Evolutionary conservation across 257 asterid genomes (phyloP).

Genomic region (Solanum sejunctum): DNA sequence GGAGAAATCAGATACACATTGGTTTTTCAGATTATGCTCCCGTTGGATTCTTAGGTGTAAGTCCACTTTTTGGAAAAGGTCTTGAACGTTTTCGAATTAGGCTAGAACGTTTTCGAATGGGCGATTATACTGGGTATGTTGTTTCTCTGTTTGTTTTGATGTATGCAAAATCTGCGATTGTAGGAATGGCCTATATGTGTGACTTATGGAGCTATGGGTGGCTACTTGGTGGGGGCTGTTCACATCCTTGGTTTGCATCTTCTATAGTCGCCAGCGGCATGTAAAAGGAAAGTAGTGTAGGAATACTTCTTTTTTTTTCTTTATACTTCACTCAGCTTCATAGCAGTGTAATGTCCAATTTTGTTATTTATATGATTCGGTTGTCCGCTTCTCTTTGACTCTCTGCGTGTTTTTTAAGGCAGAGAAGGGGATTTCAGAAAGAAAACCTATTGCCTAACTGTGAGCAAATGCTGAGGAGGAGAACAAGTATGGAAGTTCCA

Average conservation of each 20-base stretch:
- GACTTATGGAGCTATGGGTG: conserved; percentile 65
- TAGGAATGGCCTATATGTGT: conserved; percentile 96
- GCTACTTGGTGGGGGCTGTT: conserved; percentile 58
- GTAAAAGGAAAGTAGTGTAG: conserved; percentile 35
- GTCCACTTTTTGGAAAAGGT: background rate
- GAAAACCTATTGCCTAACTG: background rate
- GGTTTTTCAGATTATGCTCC: background rate
- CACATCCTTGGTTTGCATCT: conserved; percentile 35
- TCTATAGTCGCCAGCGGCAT: conserved; percentile 13
- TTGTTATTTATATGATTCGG: background rate
- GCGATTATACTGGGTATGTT: no score
- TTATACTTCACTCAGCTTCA: background rate
- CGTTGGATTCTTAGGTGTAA: background rate
- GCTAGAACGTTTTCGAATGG: background rate
- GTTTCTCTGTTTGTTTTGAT: background rate
- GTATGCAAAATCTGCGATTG: background rate
- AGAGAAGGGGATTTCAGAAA: background rate
- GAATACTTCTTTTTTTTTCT: background rate
- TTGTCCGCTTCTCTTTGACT: background rate
- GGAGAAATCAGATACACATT: background rate
- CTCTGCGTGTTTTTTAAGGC: background rate
- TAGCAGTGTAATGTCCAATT: background rate
- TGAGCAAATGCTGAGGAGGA: background rate
- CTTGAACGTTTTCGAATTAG: background rate
- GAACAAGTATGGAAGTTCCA: no score